Evolutionary conservation across 1,284 basidiomycete species (phyloP).

Genomic region (Microbotryum scabiosae): DNA sequence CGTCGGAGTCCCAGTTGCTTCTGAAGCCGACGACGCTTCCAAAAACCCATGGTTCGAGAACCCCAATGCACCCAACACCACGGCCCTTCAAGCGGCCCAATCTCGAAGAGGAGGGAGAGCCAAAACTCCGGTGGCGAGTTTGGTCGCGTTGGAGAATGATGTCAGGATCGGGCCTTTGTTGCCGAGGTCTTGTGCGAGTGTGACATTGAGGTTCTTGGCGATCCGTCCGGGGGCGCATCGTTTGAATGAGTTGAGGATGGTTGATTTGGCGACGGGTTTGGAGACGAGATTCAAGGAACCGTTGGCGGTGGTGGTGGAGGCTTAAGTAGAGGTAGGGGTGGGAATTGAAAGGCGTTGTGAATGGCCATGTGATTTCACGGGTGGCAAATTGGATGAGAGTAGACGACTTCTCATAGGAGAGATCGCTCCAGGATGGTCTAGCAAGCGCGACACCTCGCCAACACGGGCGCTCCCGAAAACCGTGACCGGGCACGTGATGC

Average conservation of each 20-base stretch:
- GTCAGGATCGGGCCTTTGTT: constrained; percentile 27
- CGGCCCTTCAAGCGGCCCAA: neutral
- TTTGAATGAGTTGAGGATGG: constrained; percentile 12
- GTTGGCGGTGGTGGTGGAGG: constrained; percentile 20
- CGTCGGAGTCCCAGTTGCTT: constrained; percentile 10
- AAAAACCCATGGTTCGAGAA: neutral
- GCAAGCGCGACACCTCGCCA: no score
- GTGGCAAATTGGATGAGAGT: no score
- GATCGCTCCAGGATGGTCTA: no score
- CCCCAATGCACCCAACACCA: neutral
- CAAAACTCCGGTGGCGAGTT: constrained; percentile 1
- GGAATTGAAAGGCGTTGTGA: no score
- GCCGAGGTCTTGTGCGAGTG: constrained; percentile 18
- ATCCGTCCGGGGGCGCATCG: constrained; percentile 17
- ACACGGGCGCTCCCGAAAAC: no score
- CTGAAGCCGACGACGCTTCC: neutral
- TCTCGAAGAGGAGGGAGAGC: neutral
- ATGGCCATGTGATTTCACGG: no score
- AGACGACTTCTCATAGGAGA: no score
- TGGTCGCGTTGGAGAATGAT: constrained; percentile 27
- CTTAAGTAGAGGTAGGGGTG: no score
- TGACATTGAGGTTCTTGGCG: constrained; percentile 24
- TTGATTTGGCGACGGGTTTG: constrained; percentile 12
- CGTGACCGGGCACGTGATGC: no score
- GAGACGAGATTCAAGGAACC: constrained; percentile 16